Evolutionary conservation across 169 alveolate species (phyloP).

Genomic region (Plasmodium relictum): DNA sequence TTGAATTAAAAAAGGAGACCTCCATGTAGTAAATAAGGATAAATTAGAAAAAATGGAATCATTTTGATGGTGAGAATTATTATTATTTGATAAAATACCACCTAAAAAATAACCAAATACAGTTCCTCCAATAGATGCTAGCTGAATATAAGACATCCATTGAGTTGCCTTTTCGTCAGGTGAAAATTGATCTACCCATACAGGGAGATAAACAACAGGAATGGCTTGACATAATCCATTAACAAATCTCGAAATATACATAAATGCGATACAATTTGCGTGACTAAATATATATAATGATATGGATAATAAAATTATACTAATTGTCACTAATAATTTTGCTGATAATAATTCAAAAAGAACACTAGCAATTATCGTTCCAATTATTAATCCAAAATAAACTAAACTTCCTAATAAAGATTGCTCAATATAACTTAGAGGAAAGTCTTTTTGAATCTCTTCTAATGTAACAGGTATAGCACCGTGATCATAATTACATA

Average conservation of each 20-base stretch:
- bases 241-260: constrained; percentile 89
- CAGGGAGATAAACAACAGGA: constrained; percentile 94
- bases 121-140: constrained; percentile 92
- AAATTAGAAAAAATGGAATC: constrained; percentile 10
- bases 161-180: constrained; percentile 91
- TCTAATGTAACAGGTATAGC: constrained; percentile 83
- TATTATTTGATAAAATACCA: constrained; percentile 51
- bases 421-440: constrained; percentile 80
- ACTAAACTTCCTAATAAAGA: constrained; percentile 87
- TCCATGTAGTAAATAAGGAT: constrained; percentile 54
- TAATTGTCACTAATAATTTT: constrained; percentile 77
- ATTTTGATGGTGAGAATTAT: constrained; percentile 3
- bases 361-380: constrained; percentile 85
- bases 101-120: constrained; percentile 81
- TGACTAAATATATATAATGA: constrained; percentile 81
- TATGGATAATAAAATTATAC: constrained; percentile 78
- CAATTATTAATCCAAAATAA: constrained; percentile 84
- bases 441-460: constrained; percentile 80
- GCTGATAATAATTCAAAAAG: constrained; percentile 79
- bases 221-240: constrained; percentile 94
- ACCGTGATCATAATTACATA: constrained; percentile 85
- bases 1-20: constrained; percentile 75
- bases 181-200: constrained; percentile 95
- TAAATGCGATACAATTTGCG: constrained; percentile 80
- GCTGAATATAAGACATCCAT: constrained; percentile 96